A percentile compares a stretch with the other conserved stretches of the same genome.
phyloP scores from a whole-genome alignment of 495 filamentous ascomycete genomes.

The Hypoxylon intermedium region DNA sequence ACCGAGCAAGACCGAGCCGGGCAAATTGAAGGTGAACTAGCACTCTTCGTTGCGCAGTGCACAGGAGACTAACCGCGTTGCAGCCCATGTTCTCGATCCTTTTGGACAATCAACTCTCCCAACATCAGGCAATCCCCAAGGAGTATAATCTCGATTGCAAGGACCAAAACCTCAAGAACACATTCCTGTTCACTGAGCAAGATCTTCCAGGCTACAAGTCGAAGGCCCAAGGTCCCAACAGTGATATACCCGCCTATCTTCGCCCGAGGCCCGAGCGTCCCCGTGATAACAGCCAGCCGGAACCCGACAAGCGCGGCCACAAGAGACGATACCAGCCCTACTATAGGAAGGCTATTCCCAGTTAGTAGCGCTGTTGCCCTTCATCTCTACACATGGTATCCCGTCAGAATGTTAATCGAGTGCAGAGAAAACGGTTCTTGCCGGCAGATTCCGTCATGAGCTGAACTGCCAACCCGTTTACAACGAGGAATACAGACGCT shows the following conservation, averaged over 20 bases:
- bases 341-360: conserved; percentile 80
- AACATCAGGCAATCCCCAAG: conserved; percentile 74
- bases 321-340: conserved; percentile 72
- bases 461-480: conserved; percentile 76
- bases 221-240: conserved; percentile 59
- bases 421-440: conserved; percentile 79
- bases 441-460: conserved; percentile 76
- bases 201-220: conserved; percentile 80
- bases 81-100: conserved; percentile 53
- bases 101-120: conserved; percentile 55
- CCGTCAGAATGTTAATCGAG: conserved; percentile 3
- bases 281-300: conserved; percentile 40
- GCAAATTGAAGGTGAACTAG: conserved; percentile 58
- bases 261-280: conserved; percentile 47
- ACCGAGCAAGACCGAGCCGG: conserved; percentile 43
- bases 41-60: background rate
- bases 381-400: background rate
- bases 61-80: background rate
- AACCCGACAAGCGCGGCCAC: conserved; percentile 51
- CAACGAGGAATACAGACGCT: conserved; percentile 72
- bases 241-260: conserved; percentile 59
- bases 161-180: conserved; percentile 71
- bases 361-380: conserved; percentile 55
- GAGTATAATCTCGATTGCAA: conserved; percentile 80
- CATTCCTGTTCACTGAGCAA: conserved; percentile 89